A percentile compares a stretch with the other conserved stretches of the same genome.
Conservation (phyloP, 768 basidiomycete genomes). For the Rhodotorula graminis region DNA sequence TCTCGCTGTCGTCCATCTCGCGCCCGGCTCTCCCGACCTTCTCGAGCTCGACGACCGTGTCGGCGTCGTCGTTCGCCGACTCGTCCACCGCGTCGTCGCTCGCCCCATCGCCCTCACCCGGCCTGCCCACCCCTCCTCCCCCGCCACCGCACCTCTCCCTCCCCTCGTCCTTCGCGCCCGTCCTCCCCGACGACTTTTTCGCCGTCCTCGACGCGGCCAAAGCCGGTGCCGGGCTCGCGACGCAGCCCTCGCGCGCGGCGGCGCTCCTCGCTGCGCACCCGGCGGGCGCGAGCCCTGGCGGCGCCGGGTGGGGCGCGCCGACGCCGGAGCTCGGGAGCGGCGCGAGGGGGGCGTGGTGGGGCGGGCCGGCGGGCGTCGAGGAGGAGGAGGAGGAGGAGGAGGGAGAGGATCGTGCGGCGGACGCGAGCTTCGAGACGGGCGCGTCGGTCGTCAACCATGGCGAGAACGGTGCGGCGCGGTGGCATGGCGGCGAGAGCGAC, state of each 20-base stretch:
- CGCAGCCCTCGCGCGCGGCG: not conserved
- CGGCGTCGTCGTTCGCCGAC: not conserved
- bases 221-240: not conserved
- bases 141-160: too few species aligned
- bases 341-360: not conserved
- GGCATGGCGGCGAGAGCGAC: not conserved
- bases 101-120: not conserved
- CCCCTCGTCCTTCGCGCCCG: conserved; percentile 4
- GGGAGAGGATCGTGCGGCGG: not conserved
- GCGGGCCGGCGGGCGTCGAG: not conserved
- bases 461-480: not conserved
- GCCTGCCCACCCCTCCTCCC: not conserved
- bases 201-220: conserved; percentile 32
- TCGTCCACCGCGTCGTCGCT: not conserved
- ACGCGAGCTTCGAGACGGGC: not conserved
- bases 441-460: conserved; percentile 1
- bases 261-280: conserved; percentile 1
- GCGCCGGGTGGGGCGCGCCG: not conserved
- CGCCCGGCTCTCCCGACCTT: not conserved
- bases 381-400: not conserved
- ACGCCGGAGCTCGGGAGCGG: not conserved
- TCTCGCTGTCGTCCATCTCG: conserved; percentile 11
- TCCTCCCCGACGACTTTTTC: conserved; percentile 40
- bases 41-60: not conserved
- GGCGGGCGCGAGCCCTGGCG: not conserved